Base-by-base conservation (phyloP, 164 flowering plant genomes). In the Vitis rotundifolia region DNA sequence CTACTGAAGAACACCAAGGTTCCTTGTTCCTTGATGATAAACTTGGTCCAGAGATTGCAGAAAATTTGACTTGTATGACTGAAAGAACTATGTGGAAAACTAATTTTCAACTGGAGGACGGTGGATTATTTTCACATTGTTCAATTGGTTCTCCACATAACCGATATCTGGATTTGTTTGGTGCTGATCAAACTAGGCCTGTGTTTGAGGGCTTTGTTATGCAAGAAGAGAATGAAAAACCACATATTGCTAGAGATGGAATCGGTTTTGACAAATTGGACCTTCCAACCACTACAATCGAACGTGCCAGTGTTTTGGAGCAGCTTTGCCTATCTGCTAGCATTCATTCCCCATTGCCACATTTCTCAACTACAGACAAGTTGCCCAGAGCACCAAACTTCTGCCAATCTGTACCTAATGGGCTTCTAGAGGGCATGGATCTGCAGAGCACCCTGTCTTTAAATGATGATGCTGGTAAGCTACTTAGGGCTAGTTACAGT, bases 331-430 rank as follows among this genome's bases (percentile, higher is more conserved):
- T 69, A 79, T 83, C 92, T 70, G 79, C 87, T 68, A 77, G 81
- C 78, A 57, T 78, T 68, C 64, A 78, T 61, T 83, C 90, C 22
- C 94, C 96, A 50, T 55, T 73, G 28, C 67, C 84, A 15, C 73
- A 66, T 48, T 78, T 84, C 60, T 72, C 89, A 62, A 64, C 72
- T 11, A 26, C 82, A 50, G 73, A 70, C 59, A 76, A 80, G n/a
- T 63, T 78, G 53, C 80, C 83, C 16, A 64, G 48, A 52, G 69
- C 71, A 12, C 78, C 82, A 52, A 80, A 83, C 44, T 18, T 81
- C n/a, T 75, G 37, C 70, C 84, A 80, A 53, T 91, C 95, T 71
- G 75, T 87, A 67, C 90, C 97, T 8, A 80, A 79, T 80, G 90
- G 88, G 57, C 83, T 89, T 67, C 73, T 85, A 58, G 91, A 88